These are phyloP conservation scores for Phlebiopsis flavidoalba DNA, from an alignment of 768 basidiomycete genomes.

Conservation along the genomic window DNA sequence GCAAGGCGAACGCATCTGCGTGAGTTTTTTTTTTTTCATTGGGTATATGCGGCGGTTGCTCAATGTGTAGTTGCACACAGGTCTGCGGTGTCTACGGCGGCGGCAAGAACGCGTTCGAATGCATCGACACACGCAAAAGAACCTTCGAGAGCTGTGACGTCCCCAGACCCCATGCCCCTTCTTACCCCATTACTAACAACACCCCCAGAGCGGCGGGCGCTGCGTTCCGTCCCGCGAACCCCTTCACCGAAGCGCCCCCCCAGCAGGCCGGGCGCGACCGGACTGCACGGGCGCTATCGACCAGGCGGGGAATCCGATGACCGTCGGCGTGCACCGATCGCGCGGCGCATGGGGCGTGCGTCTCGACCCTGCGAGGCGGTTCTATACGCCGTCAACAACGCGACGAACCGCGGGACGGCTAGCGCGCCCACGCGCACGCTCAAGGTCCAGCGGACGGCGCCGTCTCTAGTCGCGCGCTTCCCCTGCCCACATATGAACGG, in stretches of 20 bases:
- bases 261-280: too few relatives aligned
- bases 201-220: slow-evolving; percentile 34
- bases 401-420: neutral
- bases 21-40: slow-evolving; percentile 21
- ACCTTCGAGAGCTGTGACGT: slow-evolving; percentile 39
- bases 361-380: slow-evolving; percentile 1
- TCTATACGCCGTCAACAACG: slow-evolving; percentile 2
- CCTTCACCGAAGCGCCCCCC: slow-evolving; percentile 17
- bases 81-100: slow-evolving; percentile 36
- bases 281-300: slow-evolving; percentile 16
- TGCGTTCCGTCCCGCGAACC: slow-evolving; percentile 32
- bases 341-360: slow-evolving; percentile 11
- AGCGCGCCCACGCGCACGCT: neutral
- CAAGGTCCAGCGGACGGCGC: too few relatives aligned
- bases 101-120: slow-evolving; percentile 29
- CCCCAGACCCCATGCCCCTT: neutral
- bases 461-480: too few relatives aligned
- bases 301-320: slow-evolving; percentile 4
- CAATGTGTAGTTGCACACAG: slow-evolving; percentile 16
- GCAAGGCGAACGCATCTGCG: slow-evolving; percentile 24
- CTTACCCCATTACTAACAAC: neutral
- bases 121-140: slow-evolving; percentile 31
- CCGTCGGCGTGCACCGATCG: slow-evolving; percentile 10
- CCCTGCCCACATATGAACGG: neutral
- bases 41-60: slow-evolving; percentile 20